These are phyloP conservation scores for Gonapodya prolifera DNA, from an alignment of 192 early-diverging fungal species.

Conservation along the genomic window DNA sequence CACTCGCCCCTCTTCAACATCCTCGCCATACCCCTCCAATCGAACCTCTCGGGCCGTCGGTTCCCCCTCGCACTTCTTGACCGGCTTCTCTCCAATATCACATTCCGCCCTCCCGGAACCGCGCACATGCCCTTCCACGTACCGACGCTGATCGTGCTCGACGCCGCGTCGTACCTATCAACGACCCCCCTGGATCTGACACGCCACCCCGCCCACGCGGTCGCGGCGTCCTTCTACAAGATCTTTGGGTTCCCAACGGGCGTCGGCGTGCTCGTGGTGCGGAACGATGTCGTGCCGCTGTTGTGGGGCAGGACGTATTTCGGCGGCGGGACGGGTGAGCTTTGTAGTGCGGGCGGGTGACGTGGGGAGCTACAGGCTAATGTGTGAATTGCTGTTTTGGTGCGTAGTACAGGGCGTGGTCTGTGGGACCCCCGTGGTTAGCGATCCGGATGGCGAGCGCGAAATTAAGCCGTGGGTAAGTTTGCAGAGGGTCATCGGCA, in stretches of 20 bases:
- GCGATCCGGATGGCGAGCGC: too few species aligned
- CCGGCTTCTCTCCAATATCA: background rate
- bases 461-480: too few species aligned
- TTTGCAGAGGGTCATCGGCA: too few species aligned
- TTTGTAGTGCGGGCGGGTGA: too few species aligned
- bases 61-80: constrained; percentile 36
- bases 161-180: constrained; percentile 58
- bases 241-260: constrained; percentile 81
- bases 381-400: too few species aligned
- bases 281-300: constrained; percentile 28
- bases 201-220: constrained; percentile 40
- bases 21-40: constrained; percentile 71
- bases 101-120: background rate
- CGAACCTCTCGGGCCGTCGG: constrained; percentile 64
- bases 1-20: constrained; percentile 21
- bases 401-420: too few species aligned
- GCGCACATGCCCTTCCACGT: background rate
- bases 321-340: constrained; percentile 67
- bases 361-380: too few species aligned
- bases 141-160: constrained; percentile 37
- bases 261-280: constrained; percentile 59
- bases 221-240: constrained; percentile 73
- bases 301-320: constrained; percentile 45
- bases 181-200: constrained; percentile 50
- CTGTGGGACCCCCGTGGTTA: too few species aligned